phyloP scores from a whole-genome alignment of 1,139 yeast genomes.

The Nakaseomyces sp. region DNA sequence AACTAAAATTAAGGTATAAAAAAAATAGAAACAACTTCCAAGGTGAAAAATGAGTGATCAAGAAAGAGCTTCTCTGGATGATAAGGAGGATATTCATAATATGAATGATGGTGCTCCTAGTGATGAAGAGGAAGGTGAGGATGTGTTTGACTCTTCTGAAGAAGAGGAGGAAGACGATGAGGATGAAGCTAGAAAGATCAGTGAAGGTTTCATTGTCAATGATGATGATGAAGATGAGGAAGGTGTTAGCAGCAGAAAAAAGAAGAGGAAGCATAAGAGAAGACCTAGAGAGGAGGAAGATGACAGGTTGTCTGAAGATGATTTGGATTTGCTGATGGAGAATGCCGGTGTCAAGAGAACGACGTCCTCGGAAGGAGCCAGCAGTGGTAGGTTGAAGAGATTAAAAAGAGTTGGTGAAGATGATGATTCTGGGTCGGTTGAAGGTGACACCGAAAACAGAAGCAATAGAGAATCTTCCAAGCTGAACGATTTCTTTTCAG shows the following conservation, averaged over 20 bases:
- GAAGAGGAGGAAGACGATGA: constrained; percentile 71
- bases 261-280: constrained; percentile 34
- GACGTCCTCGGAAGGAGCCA: constrained; percentile 29
- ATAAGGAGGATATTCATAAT: constrained; percentile 30
- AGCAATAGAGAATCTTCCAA: constrained; percentile 32
- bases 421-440: constrained; percentile 13
- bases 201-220: constrained; percentile 91
- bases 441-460: constrained; percentile 31
- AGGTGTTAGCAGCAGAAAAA: constrained; percentile 34
- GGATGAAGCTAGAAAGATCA: constrained; percentile 63
- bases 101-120: constrained; percentile 29
- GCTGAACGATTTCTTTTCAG: constrained; percentile 75
- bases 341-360: constrained; percentile 61
- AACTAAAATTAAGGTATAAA: neutral
- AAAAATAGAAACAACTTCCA: constrained; percentile 13
- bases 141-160: constrained; percentile 59
- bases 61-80: constrained; percentile 14
- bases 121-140: constrained; percentile 39
- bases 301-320: constrained; percentile 86
- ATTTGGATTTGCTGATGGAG: constrained; percentile 81
- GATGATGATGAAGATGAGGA: constrained; percentile 64
- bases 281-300: constrained; percentile 35
- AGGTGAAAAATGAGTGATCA: constrained; percentile 8
- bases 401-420: constrained; percentile 59
- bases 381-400: constrained; percentile 60